Conservation (phyloP, 2,329 filamentous ascomycete species). For the Monilinia aucupariae region DNA sequence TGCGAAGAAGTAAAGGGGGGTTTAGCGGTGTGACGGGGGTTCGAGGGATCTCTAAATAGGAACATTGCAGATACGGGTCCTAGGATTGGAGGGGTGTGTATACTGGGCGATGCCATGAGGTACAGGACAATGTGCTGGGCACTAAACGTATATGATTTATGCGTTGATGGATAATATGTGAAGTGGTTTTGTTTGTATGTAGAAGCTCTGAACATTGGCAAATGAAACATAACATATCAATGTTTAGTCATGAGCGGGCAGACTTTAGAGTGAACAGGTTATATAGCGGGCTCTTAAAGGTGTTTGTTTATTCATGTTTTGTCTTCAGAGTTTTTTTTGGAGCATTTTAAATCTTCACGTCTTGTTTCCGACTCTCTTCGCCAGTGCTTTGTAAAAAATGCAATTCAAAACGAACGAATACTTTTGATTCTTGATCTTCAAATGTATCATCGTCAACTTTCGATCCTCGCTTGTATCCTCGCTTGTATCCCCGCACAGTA, state of each 20-base stretch:
- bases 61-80: not conserved
- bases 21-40: not conserved
- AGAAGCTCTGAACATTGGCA: not conserved
- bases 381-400: not conserved
- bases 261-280: not conserved
- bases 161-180: conserved; percentile 5
- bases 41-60: too few relatives aligned
- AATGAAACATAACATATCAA: not conserved
- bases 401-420: not conserved
- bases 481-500: too few relatives aligned
- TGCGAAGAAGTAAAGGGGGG: conserved; percentile 9
- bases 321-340: not conserved
- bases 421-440: not conserved
- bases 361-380: not conserved
- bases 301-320: not conserved
- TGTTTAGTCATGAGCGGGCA: not conserved
- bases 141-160: not conserved
- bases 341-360: not conserved
- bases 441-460: not conserved
- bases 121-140: conserved; percentile 5
- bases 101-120: not conserved
- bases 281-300: not conserved
- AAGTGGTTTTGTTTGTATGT: not conserved
- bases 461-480: not conserved
- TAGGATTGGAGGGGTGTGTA: not conserved